These are phyloP conservation scores for Botryotinia calthae DNA, from an alignment of 2,329 filamentous ascomycete genomes.

Conservation along the genomic window DNA sequence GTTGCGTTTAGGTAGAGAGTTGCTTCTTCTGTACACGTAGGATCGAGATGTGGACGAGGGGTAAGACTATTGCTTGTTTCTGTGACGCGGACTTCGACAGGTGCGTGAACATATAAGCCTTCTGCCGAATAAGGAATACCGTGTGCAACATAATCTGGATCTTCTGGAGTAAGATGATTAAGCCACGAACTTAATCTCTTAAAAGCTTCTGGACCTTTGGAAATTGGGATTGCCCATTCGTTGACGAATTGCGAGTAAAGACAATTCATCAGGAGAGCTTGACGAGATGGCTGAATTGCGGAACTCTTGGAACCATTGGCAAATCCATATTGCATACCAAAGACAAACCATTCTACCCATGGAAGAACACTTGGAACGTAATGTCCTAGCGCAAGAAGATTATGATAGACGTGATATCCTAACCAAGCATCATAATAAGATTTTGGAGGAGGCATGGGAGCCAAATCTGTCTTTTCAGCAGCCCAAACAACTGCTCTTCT, in stretches of 20 bases:
- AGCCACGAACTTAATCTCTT: slow-evolving; percentile 83
- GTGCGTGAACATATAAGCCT: slow-evolving; percentile 81
- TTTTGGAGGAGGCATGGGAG: slow-evolving; percentile 51
- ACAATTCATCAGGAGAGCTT: slow-evolving; percentile 92
- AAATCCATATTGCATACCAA: slow-evolving; percentile 97
- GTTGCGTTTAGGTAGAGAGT: slow-evolving; percentile 89
- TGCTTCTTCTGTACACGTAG: slow-evolving; percentile 63
- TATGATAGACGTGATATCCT: slow-evolving; percentile 90
- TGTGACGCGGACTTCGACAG: slow-evolving; percentile 83
- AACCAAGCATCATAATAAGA: slow-evolving; percentile 80
- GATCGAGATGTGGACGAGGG: slow-evolving; percentile 66
- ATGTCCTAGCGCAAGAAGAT: slow-evolving; percentile 77
- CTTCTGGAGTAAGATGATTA: slow-evolving; percentile 58
- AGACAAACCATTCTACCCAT: slow-evolving; percentile 93
- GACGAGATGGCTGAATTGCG: slow-evolving; percentile 76
- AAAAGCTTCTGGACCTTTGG: slow-evolving; percentile 83
- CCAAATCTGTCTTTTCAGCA: slow-evolving; percentile 71
- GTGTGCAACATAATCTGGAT: slow-evolving; percentile 61
- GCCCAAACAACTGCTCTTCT: slow-evolving; percentile 85
- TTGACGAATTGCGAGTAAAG: slow-evolving; percentile 98
- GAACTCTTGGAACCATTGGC: slow-evolving; percentile 61
- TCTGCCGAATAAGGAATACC: slow-evolving; percentile 78
- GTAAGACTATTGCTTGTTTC: slow-evolving; percentile 55
- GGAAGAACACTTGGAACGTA: slow-evolving; percentile 77
- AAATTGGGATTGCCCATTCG: slow-evolving; percentile 90